Evolutionary conservation across 106 monocot genomes (phyloP).

Genomic region (Agapanthus africanus): DNA sequence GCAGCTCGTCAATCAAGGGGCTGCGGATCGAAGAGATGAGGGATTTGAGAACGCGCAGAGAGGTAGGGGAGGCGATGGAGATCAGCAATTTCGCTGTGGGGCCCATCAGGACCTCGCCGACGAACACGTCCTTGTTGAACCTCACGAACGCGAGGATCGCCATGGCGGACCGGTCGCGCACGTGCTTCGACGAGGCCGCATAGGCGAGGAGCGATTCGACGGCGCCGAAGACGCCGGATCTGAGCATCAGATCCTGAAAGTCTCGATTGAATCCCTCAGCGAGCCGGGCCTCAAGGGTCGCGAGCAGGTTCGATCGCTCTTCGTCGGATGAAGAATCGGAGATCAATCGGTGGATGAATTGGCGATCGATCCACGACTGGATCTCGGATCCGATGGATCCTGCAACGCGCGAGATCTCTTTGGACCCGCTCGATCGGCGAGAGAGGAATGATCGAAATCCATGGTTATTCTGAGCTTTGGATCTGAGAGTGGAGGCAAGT

Average conservation of each 20-base stretch:
- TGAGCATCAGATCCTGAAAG: constrained; percentile 27
- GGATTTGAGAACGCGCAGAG: constrained; percentile 33
- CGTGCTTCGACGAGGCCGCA: constrained; percentile 17
- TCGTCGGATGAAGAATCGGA: constrained; percentile 19
- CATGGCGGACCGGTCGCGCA: constrained; percentile 41
- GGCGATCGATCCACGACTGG: constrained; percentile 73
- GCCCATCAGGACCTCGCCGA: constrained; percentile 57
- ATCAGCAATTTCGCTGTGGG: constrained; percentile 29
- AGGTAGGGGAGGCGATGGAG: constrained; percentile 20
- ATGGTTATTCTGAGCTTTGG: not conserved
- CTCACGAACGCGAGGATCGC: constrained; percentile 50
- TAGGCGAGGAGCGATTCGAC: constrained; percentile 37
- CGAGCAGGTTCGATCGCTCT: constrained; percentile 9
- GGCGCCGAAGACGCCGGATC: constrained; percentile 32
- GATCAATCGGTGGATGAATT: constrained; percentile 36
- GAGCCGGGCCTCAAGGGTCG: constrained; percentile 33
- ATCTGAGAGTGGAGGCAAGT: constrained; percentile 13
- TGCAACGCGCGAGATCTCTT: constrained; percentile 47
- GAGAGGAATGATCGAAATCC: not conserved
- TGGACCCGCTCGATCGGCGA: constrained; percentile 10
- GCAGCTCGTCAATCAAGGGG: constrained; percentile 69
- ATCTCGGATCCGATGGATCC: constrained; percentile 58
- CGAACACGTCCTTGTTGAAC: constrained; percentile 87
- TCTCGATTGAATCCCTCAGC: constrained; percentile 41
- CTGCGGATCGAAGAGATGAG: constrained; percentile 44